Evolutionary conservation across 1,139 yeast species (phyloP).

Genomic region (Groenewaldozyma auringiensis): DNA sequence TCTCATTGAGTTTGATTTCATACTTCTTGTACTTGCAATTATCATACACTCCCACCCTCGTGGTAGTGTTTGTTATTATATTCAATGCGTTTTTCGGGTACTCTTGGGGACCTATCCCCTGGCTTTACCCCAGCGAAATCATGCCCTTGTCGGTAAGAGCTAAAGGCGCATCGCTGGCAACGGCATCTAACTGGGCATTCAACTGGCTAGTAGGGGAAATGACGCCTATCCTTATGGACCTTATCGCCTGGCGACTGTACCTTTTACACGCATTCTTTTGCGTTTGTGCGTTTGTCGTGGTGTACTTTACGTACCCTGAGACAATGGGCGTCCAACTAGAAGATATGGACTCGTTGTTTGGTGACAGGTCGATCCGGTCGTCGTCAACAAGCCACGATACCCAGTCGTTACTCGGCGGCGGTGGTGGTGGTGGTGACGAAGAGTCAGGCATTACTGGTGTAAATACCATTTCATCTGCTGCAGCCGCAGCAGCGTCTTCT

Average conservation of each 20-base stretch:
- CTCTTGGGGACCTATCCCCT: constrained; percentile 89
- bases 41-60: constrained; percentile 57
- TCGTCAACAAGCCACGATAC: constrained; percentile 24
- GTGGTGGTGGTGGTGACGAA: too few relatives aligned
- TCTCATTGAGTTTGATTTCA: constrained; percentile 58
- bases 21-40: constrained; percentile 55
- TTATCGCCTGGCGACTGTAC: constrained; percentile 72
- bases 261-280: constrained; percentile 76
- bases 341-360: constrained; percentile 80
- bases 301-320: constrained; percentile 70
- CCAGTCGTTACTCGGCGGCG: constrained; percentile 20
- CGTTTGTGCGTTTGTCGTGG: constrained; percentile 60
- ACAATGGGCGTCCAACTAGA: constrained; percentile 84
- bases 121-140: constrained; percentile 87
- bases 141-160: constrained; percentile 84
- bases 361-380: constrained; percentile 42
- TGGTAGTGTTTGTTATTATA: constrained; percentile 66
- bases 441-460: constrained; percentile 4
- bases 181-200: constrained; percentile 93
- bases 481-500: constrained; percentile 11
- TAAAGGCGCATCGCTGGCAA: constrained; percentile 84
- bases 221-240: constrained; percentile 77
- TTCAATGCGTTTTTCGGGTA: constrained; percentile 84
- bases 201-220: constrained; percentile 86
- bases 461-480: not conserved